Evolutionary conservation across 1,284 basidiomycete species (phyloP), one percentile per base, ranked within the genome.

Genomic region (Irpex rosettiformis): DNA sequence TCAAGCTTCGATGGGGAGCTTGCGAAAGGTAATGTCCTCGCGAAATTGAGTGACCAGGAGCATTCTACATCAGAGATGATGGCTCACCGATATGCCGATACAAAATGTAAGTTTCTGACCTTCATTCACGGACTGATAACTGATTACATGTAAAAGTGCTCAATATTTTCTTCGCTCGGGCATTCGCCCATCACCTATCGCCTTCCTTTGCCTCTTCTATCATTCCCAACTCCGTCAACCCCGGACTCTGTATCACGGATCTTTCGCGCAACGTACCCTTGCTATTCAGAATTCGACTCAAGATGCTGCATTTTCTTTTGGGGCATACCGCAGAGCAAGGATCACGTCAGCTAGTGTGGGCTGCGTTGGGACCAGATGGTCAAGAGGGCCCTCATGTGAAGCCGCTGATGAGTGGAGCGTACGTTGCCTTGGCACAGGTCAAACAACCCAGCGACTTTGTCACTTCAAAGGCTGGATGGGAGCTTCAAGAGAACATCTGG

Each of bases 201-300:
- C 67, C 72, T 0, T 7, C 48, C 11, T 28, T 25, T 28, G 18
- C 48, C 27, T n/a, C 25, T 22, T 24, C 8, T 13, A 60, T 74
- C 42, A 68, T 73, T 0, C 65, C 80, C 16, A 73, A 76, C 24
- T 48, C 73, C 13, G 74, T 79, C 37, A 75, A 75, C 52, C 82
- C 81, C 4, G 81, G 82, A 0, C 79, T 72, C 60, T 84, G 82
- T 66, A 56, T 67, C 51, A 80, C 82, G 6, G 69, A 71, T 13
- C 64, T 85, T 3, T 66, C 69, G 1, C 70, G 74, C 28, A 62
- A 67, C 28, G 24, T 67, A 4, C 33, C 29, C 4, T 22, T 53
- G n/a, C 18, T 28, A 16, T 27, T 37, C 10, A 33, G 48, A 3
- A 43, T 56, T 3, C 0, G 67, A 18, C 4, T 64, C 11, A 55